These are phyloP conservation scores for Polytrichum formosum DNA, from an alignment of 225 moss, liverwort and hornwort species.

Conservation along the genomic window DNA sequence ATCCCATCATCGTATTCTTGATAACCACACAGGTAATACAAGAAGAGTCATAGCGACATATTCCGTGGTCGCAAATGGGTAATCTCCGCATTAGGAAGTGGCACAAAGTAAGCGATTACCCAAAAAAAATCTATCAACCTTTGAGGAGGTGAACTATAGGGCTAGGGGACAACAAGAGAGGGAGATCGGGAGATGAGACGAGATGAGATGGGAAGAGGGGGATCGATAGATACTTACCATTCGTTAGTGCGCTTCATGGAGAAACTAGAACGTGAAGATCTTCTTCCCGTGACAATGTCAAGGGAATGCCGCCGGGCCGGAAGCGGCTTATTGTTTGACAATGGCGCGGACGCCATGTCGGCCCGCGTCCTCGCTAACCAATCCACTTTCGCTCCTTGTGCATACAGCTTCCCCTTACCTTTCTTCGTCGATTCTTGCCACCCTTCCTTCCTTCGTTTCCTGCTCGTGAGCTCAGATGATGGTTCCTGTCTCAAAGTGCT, in stretches of 20 bases:
- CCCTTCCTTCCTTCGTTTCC: neutral
- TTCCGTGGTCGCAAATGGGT: too few species aligned
- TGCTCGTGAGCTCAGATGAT: neutral
- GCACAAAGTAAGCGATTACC: too few species aligned
- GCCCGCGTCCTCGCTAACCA: slow-evolving; percentile 59
- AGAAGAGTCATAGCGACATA: too few species aligned
- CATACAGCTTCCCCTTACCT: slow-evolving; percentile 28
- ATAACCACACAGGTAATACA: too few species aligned
- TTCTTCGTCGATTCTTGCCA: slow-evolving; percentile 8
- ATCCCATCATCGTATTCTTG: too few species aligned
- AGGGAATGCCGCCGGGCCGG: slow-evolving; percentile 76
- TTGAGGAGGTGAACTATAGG: neutral
- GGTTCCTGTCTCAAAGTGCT: too few species aligned
- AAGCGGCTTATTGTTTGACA: slow-evolving; percentile 74
- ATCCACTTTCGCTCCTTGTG: slow-evolving; percentile 50
- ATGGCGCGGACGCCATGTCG: slow-evolving; percentile 81
- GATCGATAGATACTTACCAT: slow-evolving; percentile 43
- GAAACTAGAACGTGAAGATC: slow-evolving; percentile 86
- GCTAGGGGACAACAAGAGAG: neutral
- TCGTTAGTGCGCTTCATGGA: slow-evolving; percentile 99
- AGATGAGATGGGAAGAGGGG: neutral
- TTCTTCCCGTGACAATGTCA: slow-evolving; percentile 55
- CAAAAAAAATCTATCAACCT: too few species aligned
- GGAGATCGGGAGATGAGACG: neutral
- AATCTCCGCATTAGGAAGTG: too few species aligned